Conservation (phyloP, 768 basidiomycete genomes). For the Amanita molliuscula region DNA sequence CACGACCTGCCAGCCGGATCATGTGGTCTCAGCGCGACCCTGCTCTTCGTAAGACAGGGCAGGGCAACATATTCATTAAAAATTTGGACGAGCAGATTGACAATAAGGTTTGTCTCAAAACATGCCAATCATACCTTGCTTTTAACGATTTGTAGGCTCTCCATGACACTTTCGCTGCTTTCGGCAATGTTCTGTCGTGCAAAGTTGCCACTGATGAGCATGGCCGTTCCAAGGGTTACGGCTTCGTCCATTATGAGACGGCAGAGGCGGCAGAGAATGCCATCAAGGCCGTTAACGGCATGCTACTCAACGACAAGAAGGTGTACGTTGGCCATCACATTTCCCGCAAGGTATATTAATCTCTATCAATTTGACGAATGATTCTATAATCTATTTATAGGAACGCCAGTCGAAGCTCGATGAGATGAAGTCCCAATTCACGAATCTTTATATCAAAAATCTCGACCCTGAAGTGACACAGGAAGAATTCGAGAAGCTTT, state of each 20-base stretch:
- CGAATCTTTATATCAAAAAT: constrained; percentile 99
- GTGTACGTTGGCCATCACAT: constrained; percentile 98
- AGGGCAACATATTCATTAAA: constrained; percentile 99
- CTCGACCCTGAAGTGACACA: constrained; percentile 75
- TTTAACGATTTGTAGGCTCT: constrained; percentile 53
- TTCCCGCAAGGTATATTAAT: constrained; percentile 70
- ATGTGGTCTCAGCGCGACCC: constrained; percentile 99
- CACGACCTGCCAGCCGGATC: constrained; percentile 62
- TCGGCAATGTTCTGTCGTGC: constrained; percentile 97
- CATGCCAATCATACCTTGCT: neutral
- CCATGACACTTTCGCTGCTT: constrained; percentile 98
- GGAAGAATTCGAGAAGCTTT: constrained; percentile 80
- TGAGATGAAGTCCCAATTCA: constrained; percentile 95
- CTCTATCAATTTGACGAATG: neutral
- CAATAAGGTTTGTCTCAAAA: constrained; percentile 62
- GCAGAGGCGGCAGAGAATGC: constrained; percentile 92
- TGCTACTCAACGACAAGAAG: constrained; percentile 99
- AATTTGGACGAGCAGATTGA: constrained; percentile 96
- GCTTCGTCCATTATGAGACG: constrained; percentile 98
- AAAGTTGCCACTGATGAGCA: constrained; percentile 97
- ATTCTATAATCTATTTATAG: constrained; percentile 20
- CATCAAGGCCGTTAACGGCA: constrained; percentile 98
- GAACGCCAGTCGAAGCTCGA: constrained; percentile 98
- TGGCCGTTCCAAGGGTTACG: constrained; percentile 94
- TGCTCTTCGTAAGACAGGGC: constrained; percentile 96